phyloP scores from a whole-genome alignment of 176 grass and related monocot genomes.

The Otatea glauca region DNA sequence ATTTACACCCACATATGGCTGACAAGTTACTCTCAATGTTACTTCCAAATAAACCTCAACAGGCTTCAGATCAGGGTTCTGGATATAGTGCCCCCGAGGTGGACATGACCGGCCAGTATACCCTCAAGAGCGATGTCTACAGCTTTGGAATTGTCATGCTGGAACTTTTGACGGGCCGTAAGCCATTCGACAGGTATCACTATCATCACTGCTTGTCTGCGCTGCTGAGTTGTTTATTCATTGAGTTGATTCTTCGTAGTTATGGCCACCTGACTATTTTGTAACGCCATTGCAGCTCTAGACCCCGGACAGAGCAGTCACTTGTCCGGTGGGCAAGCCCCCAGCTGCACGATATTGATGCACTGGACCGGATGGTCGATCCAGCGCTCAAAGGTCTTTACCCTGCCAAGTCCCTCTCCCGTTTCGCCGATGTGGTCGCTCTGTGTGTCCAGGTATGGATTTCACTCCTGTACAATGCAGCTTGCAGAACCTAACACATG shows the following conservation, averaged over 20 bases:
- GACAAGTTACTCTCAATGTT: conserved; percentile 24
- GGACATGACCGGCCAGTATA: conserved; percentile 76
- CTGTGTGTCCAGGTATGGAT: conserved; percentile 79
- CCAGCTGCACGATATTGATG: conserved; percentile 86
- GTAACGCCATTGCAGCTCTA: conserved; percentile 48
- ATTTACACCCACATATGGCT: neutral
- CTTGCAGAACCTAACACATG: neutral
- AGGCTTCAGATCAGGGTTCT: conserved; percentile 71
- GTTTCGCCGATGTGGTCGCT: conserved; percentile 75
- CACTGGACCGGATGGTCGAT: conserved; percentile 82
- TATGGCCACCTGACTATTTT: conserved; percentile 37
- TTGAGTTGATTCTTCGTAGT: neutral
- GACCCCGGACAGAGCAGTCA: conserved; percentile 65
- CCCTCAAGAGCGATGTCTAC: conserved; percentile 92
- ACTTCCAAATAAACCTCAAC: conserved; percentile 39
- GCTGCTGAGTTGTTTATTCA: neutral
- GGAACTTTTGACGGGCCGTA: conserved; percentile 84
- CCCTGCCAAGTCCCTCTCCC: conserved; percentile 83
- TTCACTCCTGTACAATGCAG: neutral
- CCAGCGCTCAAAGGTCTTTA: conserved; percentile 77
- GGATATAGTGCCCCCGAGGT: conserved; percentile 78
- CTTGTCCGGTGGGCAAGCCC: conserved; percentile 81
- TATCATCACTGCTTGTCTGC: neutral
- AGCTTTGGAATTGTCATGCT: conserved; percentile 93
- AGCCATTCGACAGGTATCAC: conserved; percentile 78